Base-by-base conservation (phyloP, 768 basidiomycete species). In the Ramaria sp. region DNA sequence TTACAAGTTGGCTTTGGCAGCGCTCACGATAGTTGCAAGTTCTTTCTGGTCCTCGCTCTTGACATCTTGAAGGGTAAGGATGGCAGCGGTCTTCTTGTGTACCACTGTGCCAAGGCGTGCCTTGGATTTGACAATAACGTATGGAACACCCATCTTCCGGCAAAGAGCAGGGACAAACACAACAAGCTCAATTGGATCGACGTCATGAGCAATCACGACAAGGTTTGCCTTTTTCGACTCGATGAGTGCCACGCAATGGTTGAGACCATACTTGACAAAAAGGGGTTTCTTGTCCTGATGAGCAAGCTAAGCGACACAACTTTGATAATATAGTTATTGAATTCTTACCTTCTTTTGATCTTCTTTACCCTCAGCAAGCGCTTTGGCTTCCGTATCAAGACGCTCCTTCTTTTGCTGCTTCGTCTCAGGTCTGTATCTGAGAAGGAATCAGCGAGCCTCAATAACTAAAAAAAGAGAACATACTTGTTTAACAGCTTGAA, bases 121-220 rank as follows among this genome's bases (percentile, higher is more conserved):
- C 75, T 97, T 97, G 73, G 88, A 87, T 77, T 97, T 97, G 63
- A 95, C 93, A 61, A 99, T 96, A 60, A 93, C 90, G 73, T 98
- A 97, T 38, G 94, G 94, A 32, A 97, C 88, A 69, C 94, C 94
- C 94, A 97, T 97, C 83, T 98, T 97, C 72, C 92, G 85, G 77
- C 95, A 98, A 57, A 97, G 84, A 53, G 95, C 93, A 55, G 95
- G 95, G 57, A 98, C 79, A 85, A 90, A 98, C 72, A 99, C 82
- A 61, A 99, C 95, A 64, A 99, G 86, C 74, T 99, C 95, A 60
- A 98, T 96, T 39, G 95, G 95, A 78, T 99, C 95, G 58, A 99
- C 95, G 68, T 98, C 94, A 69, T 97, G 91, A 36, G 88, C 92
- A 61, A 98, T 95, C 72, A 92, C 80, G 60, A 97, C 94, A 57